These are phyloP conservation scores for Prunus davidiana DNA, from an alignment of 306 rosid species.

Conservation along the genomic window DNA sequence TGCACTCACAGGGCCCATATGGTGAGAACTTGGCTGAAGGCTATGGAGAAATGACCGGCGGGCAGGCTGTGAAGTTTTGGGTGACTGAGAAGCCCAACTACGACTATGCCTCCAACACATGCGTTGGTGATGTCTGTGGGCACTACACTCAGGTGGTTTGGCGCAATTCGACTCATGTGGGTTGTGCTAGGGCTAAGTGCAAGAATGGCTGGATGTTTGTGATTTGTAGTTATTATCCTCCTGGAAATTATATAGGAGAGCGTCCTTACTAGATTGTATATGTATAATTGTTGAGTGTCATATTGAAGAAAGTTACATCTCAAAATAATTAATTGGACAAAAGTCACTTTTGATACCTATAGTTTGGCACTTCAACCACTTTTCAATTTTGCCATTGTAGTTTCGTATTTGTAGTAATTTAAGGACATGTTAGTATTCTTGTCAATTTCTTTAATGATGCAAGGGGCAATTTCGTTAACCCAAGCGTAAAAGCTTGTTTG, in stretches of 20 bases:
- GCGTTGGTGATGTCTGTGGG: conserved; percentile 43
- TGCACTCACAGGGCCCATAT: conserved; percentile 53
- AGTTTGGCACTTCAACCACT: too few relatives aligned
- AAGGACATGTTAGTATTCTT: too few relatives aligned
- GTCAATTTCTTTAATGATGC: too few relatives aligned
- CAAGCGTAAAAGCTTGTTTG: too few relatives aligned
- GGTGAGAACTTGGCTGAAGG: conserved; percentile 62
- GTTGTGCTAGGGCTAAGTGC: conserved; percentile 54
- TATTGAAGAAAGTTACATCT: too few relatives aligned
- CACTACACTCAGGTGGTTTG: conserved; percentile 65
- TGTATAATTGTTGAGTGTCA: too few relatives aligned
- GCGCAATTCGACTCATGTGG: conserved; percentile 34
- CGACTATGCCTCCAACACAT: conserved; percentile 34
- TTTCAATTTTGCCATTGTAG: too few relatives aligned
- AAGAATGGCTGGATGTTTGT: conserved; percentile 42
- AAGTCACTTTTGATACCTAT: too few relatives aligned
- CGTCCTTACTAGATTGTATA: conserved; percentile 5
- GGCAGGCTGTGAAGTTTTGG: conserved; percentile 54
- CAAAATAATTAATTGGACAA: too few relatives aligned
- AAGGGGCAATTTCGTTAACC: too few relatives aligned
- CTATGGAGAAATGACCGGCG: conserved; percentile 25
- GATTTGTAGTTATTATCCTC: conserved; percentile 56
- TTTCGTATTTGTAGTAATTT: too few relatives aligned
- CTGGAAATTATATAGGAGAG: conserved; percentile 40
- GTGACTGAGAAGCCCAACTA: conserved; percentile 43